phyloP scores from a whole-genome alignment of 2,329 filamentous ascomycete genomes.

The Lecanicillium sp. region DNA sequence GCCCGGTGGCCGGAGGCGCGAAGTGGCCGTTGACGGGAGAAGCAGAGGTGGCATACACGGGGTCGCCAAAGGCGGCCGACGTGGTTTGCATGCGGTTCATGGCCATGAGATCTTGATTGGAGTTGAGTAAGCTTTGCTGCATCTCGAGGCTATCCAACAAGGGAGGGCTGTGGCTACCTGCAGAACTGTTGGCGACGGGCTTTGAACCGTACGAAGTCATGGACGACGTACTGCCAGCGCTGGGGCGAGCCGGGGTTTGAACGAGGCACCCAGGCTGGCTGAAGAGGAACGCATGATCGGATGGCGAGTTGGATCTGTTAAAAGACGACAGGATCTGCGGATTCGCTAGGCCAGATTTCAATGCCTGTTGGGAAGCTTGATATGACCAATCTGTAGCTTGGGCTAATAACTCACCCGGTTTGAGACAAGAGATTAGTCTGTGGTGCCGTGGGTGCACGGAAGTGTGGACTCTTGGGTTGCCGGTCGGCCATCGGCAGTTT shows the following conservation, averaged over 20 bases:
- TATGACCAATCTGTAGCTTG: no score
- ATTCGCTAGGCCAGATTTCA: no score
- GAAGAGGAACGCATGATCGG: no score
- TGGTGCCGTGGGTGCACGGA: no score
- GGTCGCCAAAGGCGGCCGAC: slow-evolving; percentile 62
- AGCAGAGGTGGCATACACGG: slow-evolving; percentile 58
- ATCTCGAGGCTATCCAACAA: slow-evolving; percentile 38
- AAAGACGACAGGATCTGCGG: no score
- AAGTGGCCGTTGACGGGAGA: slow-evolving; percentile 61
- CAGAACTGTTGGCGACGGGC: slow-evolving; percentile 64
- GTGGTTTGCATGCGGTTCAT: slow-evolving; percentile 56
- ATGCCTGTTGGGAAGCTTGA: no score
- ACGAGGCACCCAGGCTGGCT: no score
- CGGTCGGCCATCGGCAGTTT: no score
- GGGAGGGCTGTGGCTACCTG: slow-evolving; percentile 56
- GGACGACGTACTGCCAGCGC: slow-evolving; percentile 47
- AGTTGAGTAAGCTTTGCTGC: slow-evolving; percentile 53
- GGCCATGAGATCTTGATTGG: slow-evolving; percentile 67
- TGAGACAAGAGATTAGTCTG: no score
- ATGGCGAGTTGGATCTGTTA: no score
- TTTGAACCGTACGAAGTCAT: slow-evolving; percentile 68
- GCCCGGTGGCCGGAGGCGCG: slow-evolving; percentile 53
- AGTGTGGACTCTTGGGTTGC: no score
- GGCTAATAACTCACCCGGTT: no score
- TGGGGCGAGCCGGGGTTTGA: slow-evolving; percentile 45